phyloP scores from a whole-genome alignment of 1,284 basidiomycete genomes.

The Malassezia obtusa region DNA sequence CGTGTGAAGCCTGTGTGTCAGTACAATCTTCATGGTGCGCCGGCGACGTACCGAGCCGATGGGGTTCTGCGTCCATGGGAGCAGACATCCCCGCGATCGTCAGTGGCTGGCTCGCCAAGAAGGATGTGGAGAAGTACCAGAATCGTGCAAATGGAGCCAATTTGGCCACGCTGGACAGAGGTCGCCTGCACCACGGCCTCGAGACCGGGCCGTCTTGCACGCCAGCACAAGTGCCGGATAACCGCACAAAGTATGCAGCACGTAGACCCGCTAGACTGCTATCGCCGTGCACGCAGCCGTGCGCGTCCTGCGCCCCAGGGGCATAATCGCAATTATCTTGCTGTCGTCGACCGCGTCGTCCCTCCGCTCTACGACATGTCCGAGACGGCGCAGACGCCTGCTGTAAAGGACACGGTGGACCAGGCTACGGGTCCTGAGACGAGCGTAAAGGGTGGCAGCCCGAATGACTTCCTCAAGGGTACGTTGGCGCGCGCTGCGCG shows the following conservation, averaged over 20 bases:
- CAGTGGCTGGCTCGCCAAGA: background rate
- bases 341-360: background rate
- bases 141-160: background rate
- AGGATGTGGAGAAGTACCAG: background rate
- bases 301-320: too few relatives aligned
- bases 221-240: too few relatives aligned
- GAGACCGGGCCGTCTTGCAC: too few relatives aligned
- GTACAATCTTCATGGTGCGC: background rate
- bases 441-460: constrained; percentile 27
- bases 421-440: constrained; percentile 47
- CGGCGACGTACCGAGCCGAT: background rate
- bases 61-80: background rate
- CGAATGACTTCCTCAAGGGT: constrained; percentile 44
- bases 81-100: background rate
- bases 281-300: too few relatives aligned
- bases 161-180: background rate
- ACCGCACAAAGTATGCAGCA: too few relatives aligned
- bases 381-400: background rate
- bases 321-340: background rate
- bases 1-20: background rate
- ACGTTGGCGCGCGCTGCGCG: constrained; percentile 24
- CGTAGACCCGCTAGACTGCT: too few relatives aligned
- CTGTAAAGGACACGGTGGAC: constrained; percentile 29
- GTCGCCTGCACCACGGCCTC: too few relatives aligned
- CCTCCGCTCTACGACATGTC: background rate